Percentiles rank a stretch among this genome's conserved stretches.
These are phyloP conservation scores for Fragilariopsis cylindrus DNA, from an alignment of 108 stramenopile genomes.

Conservation along the genomic window DNA sequence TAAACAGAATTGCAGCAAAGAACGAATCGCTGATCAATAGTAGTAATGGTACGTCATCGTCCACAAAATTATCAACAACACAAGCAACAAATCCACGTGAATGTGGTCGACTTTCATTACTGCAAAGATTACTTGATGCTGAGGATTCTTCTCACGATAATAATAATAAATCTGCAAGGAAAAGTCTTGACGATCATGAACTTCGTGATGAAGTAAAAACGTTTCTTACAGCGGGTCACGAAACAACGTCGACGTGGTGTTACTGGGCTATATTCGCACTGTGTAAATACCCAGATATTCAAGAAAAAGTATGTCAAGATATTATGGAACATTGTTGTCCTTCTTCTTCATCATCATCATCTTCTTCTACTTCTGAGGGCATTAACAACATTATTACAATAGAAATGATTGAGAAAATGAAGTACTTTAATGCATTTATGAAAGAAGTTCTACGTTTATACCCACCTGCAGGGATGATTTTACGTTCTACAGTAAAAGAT, in stretches of 20 bases:
- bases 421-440: constrained; percentile 60
- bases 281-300: constrained; percentile 44
- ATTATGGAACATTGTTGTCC: constrained; percentile 27
- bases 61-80: too few species aligned
- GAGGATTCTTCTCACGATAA: constrained; percentile 8
- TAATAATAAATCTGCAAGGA: constrained; percentile 14
- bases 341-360: too few species aligned
- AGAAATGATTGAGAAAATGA: constrained; percentile 56
- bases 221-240: constrained; percentile 69
- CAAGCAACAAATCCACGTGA: neutral
- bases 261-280: constrained; percentile 59
- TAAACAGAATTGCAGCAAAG: neutral
- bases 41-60: too few species aligned
- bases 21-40: neutral
- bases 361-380: constrained; percentile 11
- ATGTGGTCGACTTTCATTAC: constrained; percentile 36
- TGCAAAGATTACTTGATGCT: constrained; percentile 54
- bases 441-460: constrained; percentile 66
- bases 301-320: constrained; percentile 53
- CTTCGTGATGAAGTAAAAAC: constrained; percentile 67
- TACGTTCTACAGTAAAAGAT: constrained; percentile 24
- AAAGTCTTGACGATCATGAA: constrained; percentile 39
- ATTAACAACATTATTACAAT: constrained; percentile 32
- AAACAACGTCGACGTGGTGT: constrained; percentile 68
- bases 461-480: constrained; percentile 53